phyloP scores from a whole-genome alignment of 495 filamentous ascomycete species.

The Penicillium roqueforti region DNA sequence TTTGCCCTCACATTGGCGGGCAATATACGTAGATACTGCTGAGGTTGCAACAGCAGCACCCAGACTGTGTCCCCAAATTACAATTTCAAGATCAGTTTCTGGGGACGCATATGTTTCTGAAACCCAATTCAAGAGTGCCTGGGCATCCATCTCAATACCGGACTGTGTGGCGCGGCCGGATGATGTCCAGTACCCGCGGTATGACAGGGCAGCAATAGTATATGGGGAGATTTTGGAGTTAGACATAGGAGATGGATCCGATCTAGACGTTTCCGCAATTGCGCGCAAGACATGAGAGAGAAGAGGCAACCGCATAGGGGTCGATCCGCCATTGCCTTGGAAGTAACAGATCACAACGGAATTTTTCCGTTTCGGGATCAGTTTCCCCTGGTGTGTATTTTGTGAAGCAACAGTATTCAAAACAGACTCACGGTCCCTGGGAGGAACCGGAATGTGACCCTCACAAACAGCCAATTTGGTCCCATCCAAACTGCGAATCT shows the following conservation, averaged over 20 bases:
- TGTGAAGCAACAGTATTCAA: background rate
- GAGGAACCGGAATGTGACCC: constrained; percentile 24
- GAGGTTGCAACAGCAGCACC: constrained; percentile 54
- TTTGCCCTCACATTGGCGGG: constrained; percentile 17
- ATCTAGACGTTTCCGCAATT: constrained; percentile 5
- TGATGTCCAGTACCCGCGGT: constrained; percentile 78
- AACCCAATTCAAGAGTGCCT: constrained; percentile 56
- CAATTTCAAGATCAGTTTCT: constrained; percentile 39
- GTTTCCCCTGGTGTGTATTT: background rate
- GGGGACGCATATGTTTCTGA: constrained; percentile 29
- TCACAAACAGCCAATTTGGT: constrained; percentile 56
- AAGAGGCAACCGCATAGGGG: constrained; percentile 63
- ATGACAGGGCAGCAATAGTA: constrained; percentile 63
- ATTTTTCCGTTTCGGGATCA: constrained; percentile 8
- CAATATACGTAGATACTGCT: constrained; percentile 48
- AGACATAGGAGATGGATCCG: background rate
- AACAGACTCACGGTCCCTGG: background rate
- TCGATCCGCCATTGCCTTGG: constrained; percentile 42
- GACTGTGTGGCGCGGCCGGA: constrained; percentile 61
- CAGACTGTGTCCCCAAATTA: constrained; percentile 82
- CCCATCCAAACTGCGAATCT: constrained; percentile 53
- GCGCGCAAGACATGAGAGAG: constrained; percentile 50
- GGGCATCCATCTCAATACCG: constrained; percentile 61
- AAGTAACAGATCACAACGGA: constrained; percentile 37
- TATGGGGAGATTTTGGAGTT: constrained; percentile 29